Evolutionary conservation across 2,329 filamentous ascomycete genomes (phyloP).

Genomic region (Byssothecium circinans): DNA sequence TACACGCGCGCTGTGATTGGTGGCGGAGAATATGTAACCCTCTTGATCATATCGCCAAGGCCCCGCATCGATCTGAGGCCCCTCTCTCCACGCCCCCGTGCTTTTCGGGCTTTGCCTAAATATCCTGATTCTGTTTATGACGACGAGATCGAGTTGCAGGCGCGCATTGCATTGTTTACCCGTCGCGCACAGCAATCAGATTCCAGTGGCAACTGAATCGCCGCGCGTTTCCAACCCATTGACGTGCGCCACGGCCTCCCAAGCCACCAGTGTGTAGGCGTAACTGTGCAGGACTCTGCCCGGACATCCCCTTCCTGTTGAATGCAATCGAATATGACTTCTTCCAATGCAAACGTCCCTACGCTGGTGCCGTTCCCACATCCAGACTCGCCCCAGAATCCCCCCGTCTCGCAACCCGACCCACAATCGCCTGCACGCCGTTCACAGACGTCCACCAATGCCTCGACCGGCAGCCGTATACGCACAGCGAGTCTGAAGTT

Average conservation of each 20-base stretch:
- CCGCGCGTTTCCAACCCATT: slow-evolving; percentile 2
- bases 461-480: slow-evolving; percentile 34
- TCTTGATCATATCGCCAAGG: too few species aligned
- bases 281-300: too few species aligned
- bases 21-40: too few species aligned
- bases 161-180: neutral
- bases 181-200: slow-evolving; percentile 5
- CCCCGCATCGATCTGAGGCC: too few species aligned
- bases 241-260: neutral
- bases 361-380: slow-evolving; percentile 35
- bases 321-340: slow-evolving; percentile 6
- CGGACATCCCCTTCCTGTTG: neutral
- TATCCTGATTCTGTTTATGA: neutral
- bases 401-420: slow-evolving; percentile 10
- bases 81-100: too few species aligned
- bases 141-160: neutral
- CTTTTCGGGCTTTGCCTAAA: too few species aligned
- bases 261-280: too few species aligned
- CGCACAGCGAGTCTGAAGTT: slow-evolving; percentile 41
- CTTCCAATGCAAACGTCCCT: slow-evolving; percentile 17
- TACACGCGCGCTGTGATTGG: too few species aligned
- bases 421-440: slow-evolving; percentile 22
- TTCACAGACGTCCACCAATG: slow-evolving; percentile 34
- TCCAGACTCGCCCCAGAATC: slow-evolving; percentile 14
- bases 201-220: neutral